phyloP scores from a whole-genome alignment of 2,329 filamentous ascomycete genomes.

The Biscogniauxia mediterranea region DNA sequence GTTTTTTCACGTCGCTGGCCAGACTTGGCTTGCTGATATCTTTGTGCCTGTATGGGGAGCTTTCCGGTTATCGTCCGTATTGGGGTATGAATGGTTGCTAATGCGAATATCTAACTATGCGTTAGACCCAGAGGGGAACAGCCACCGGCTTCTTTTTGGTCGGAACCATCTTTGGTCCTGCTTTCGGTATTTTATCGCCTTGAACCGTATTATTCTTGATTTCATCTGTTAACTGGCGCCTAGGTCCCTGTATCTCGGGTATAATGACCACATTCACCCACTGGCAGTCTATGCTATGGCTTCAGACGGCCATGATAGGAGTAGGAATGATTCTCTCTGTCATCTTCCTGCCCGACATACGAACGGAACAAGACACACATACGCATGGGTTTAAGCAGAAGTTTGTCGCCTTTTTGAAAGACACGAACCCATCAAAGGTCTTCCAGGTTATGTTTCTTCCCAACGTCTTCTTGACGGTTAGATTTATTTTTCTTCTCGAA shows the following conservation, averaged over 20 bases:
- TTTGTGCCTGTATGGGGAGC: too few species aligned
- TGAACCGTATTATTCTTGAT: background rate
- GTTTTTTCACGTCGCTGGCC: too few species aligned
- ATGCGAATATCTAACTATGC: too few species aligned
- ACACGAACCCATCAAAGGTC: constrained; percentile 24
- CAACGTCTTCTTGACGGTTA: constrained; percentile 9
- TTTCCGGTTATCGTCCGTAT: too few species aligned
- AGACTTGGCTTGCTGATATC: too few species aligned
- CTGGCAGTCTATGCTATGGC: constrained; percentile 34
- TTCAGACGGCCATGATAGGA: constrained; percentile 32
- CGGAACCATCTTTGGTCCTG: constrained; percentile 41
- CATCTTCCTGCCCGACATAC: constrained; percentile 22
- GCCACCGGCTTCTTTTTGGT: constrained; percentile 43
- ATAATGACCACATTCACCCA: constrained; percentile 31
- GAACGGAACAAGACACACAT: background rate
- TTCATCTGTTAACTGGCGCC: background rate
- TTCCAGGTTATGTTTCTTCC: constrained; percentile 24
- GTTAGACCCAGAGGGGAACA: constrained; percentile 28
- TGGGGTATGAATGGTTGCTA: too few species aligned
- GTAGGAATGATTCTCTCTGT: constrained; percentile 28
- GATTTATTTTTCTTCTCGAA: too few species aligned
- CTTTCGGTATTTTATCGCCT: constrained; percentile 34
- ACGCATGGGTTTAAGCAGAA: too few species aligned
- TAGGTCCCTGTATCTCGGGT: constrained; percentile 32
- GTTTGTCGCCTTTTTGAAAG: constrained; percentile 3